phyloP scores from a whole-genome alignment of 805 yeast genomes.

The Saccharomycopsis lassenensis region DNA sequence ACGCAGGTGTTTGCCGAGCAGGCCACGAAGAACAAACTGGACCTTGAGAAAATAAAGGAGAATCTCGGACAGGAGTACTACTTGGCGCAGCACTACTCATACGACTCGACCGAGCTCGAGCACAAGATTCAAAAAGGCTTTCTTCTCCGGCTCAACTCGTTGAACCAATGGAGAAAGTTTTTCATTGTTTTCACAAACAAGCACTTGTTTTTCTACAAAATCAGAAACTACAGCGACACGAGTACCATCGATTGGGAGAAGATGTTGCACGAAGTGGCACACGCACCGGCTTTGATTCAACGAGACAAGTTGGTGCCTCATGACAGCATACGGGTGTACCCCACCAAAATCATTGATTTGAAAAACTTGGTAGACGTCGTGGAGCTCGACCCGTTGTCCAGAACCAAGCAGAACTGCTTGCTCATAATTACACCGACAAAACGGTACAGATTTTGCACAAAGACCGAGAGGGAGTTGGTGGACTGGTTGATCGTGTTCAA shows the following conservation, averaged over 20 bases:
- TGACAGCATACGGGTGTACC: constrained; percentile 14
- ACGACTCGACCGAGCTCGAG: constrained; percentile 22
- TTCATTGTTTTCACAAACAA: constrained; percentile 34
- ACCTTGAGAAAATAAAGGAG: constrained; percentile 15
- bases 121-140: constrained; percentile 32
- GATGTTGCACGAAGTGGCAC: too few relatives aligned
- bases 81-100: constrained; percentile 15
- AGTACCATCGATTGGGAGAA: background rate
- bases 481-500: constrained; percentile 40
- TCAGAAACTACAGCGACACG: too few relatives aligned
- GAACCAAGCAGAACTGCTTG: constrained; percentile 34
- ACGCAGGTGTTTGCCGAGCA: constrained; percentile 10
- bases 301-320: too few relatives aligned
- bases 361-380: constrained; percentile 35
- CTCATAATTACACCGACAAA: constrained; percentile 36
- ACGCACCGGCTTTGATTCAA: constrained; percentile 2
- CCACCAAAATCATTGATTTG: constrained; percentile 27
- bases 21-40: constrained; percentile 18
- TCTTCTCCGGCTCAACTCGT: constrained; percentile 30
- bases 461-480: constrained; percentile 34
- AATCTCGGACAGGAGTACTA: constrained; percentile 16
- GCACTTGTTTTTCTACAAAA: constrained; percentile 30
- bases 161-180: constrained; percentile 38
- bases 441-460: constrained; percentile 34
- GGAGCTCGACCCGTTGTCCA: constrained; percentile 38